A percentile compares a stretch with the other conserved stretches of the same genome.
Evolutionary conservation across 306 rosid genomes (phyloP).

Genomic region (Cucurbita argyrosperma): DNA sequence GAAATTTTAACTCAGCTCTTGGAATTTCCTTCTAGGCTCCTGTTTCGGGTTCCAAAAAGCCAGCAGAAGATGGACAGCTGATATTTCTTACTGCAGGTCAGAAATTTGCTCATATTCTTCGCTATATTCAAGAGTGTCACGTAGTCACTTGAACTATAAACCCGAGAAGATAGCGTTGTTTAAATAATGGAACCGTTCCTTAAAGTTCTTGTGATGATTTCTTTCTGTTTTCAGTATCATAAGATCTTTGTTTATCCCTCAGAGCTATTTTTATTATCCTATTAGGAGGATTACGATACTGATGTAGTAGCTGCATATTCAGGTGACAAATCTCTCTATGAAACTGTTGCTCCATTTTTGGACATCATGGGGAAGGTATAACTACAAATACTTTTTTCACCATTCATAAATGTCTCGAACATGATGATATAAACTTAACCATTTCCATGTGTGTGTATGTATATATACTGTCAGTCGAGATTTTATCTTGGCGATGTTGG

Average conservation of each 20-base stretch:
- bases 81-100: slow-evolving; percentile 94
- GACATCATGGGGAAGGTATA: slow-evolving; percentile 96
- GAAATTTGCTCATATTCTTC: background rate
- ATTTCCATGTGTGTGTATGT: background rate
- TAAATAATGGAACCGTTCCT: background rate
- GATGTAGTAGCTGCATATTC: slow-evolving; percentile 26
- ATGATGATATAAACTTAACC: background rate
- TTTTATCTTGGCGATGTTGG: slow-evolving; percentile 91
- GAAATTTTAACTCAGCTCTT: slow-evolving; percentile 7
- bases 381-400: background rate
- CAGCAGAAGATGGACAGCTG: slow-evolving; percentile 94
- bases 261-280: background rate
- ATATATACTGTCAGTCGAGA: slow-evolving; percentile 37
- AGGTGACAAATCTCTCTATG: slow-evolving; percentile 80
- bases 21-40: slow-evolving; percentile 55
- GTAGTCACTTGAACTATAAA: background rate
- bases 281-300: slow-evolving; percentile 12
- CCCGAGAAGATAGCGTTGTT: background rate
- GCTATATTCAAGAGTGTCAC: background rate
- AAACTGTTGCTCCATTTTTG: slow-evolving; percentile 41
- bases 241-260: background rate
- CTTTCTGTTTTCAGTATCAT: background rate
- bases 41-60: slow-evolving; percentile 90
- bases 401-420: background rate
- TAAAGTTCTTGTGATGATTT: background rate